Conservation (phyloP, 2,329 filamentous ascomycete genomes). For the Hypoxylon sp. region DNA sequence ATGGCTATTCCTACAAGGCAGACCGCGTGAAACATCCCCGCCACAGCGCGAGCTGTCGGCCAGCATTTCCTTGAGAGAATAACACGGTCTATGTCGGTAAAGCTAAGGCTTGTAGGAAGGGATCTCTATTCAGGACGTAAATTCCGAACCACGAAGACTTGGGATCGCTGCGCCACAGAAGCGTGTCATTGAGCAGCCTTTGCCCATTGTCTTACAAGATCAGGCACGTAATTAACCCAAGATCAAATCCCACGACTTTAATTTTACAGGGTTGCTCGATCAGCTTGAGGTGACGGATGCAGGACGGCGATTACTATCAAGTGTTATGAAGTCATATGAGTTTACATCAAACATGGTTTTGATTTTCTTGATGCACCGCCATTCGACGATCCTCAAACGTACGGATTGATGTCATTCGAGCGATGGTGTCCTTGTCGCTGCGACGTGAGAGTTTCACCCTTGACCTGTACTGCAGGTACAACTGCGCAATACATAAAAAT, state of each 20-base stretch:
- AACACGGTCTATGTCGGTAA: neutral
- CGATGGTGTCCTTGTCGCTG: slow-evolving; percentile 16
- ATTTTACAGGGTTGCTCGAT: slow-evolving; percentile 21
- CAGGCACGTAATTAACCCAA: slow-evolving; percentile 24
- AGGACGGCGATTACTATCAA: slow-evolving; percentile 9
- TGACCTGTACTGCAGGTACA: slow-evolving; percentile 33
- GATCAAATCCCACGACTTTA: slow-evolving; percentile 12
- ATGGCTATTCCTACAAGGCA: slow-evolving; percentile 40
- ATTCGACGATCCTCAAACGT: slow-evolving; percentile 34
- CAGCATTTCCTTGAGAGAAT: slow-evolving; percentile 8
- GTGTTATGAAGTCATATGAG: slow-evolving; percentile 38
- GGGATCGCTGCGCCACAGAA: slow-evolving; percentile 30
- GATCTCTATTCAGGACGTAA: slow-evolving; percentile 24
- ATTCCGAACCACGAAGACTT: slow-evolving; percentile 25
- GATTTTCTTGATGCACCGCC: slow-evolving; percentile 28
- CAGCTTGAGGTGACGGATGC: slow-evolving; percentile 25
- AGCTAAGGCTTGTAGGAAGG: slow-evolving; percentile 10
- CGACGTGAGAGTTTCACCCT: slow-evolving; percentile 15
- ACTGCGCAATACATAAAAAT: slow-evolving; percentile 13
- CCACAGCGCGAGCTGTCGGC: slow-evolving; percentile 15
- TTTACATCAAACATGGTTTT: slow-evolving; percentile 8
- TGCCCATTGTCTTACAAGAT: slow-evolving; percentile 13
- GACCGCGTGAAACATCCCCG: slow-evolving; percentile 23
- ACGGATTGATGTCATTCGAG: slow-evolving; percentile 36
- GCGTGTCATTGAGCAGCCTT: slow-evolving; percentile 7